Evolutionary conservation across 495 filamentous ascomycete genomes (phyloP).

Genomic region (Massariosphaeria phaeospora): DNA sequence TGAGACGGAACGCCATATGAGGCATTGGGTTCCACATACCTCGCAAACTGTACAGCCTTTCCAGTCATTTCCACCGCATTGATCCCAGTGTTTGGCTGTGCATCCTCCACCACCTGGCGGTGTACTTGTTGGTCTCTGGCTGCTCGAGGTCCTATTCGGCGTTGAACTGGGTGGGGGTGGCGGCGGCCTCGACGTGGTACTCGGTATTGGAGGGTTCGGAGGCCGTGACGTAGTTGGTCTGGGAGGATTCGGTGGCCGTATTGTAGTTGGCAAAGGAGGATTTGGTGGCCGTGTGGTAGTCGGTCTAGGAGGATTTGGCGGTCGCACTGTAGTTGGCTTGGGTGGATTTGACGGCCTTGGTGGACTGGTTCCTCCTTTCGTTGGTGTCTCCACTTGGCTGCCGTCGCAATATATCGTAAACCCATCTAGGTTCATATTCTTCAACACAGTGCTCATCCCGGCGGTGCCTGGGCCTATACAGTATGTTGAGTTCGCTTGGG

Average conservation of each 20-base stretch:
- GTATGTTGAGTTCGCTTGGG: neutral
- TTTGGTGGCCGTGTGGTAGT: neutral
- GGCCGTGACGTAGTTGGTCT: neutral
- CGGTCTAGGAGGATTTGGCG: neutral
- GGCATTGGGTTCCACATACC: slow-evolving; percentile 3
- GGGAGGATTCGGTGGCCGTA: neutral
- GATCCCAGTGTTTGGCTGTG: slow-evolving; percentile 27
- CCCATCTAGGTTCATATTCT: slow-evolving; percentile 16
- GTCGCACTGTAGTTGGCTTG: neutral
- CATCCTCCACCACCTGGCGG: slow-evolving; percentile 16
- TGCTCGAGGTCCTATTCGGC: neutral
- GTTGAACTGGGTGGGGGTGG: slow-evolving; percentile 1
- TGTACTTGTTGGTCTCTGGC: slow-evolving; percentile 15
- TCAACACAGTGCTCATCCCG: slow-evolving; percentile 25
- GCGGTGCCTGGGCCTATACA: slow-evolving; percentile 16
- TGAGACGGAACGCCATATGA: neutral
- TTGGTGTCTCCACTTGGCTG: slow-evolving; percentile 19
- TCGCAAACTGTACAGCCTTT: slow-evolving; percentile 26
- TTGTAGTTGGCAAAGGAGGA: neutral
- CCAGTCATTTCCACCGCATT: slow-evolving; percentile 29
- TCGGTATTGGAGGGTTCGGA: neutral
- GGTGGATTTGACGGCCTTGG: slow-evolving; percentile 2
- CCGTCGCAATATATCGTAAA: slow-evolving; percentile 24
- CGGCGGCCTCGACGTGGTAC: neutral
- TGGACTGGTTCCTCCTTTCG: slow-evolving; percentile 11